A percentile compares a stretch with the other conserved stretches of the same genome.
phyloP scores from a whole-genome alignment of 2,329 filamentous ascomycete genomes.

The Scopulariopsis brevicaulis region DNA sequence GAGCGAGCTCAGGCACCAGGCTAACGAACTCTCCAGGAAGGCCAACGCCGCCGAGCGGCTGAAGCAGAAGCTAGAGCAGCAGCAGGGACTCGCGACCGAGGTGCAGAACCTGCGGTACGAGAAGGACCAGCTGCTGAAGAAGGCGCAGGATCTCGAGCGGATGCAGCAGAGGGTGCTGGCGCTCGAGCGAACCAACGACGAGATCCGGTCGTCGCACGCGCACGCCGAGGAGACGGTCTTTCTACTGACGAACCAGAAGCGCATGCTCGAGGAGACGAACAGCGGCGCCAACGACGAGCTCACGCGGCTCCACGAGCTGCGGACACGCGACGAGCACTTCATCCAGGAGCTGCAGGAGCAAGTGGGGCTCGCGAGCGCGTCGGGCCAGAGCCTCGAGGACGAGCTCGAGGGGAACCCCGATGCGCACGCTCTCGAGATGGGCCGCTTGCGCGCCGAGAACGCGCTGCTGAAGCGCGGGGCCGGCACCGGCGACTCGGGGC shows the following conservation, averaged over 20 bases:
- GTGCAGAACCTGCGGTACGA: constrained; percentile 43
- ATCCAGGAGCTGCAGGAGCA: constrained; percentile 51
- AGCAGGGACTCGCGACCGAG: constrained; percentile 43
- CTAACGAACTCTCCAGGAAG: constrained; percentile 47
- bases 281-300: constrained; percentile 33
- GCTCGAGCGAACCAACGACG: constrained; percentile 20
- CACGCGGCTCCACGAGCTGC: constrained; percentile 31
- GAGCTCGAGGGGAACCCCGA: constrained; percentile 29
- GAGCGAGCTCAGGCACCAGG: constrained; percentile 45
- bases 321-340: constrained; percentile 37
- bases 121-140: constrained; percentile 38
- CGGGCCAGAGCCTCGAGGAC: constrained; percentile 40
- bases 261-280: constrained; percentile 32
- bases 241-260: constrained; percentile 26
- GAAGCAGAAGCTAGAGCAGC: constrained; percentile 47
- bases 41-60: constrained; percentile 52
- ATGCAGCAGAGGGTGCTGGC: constrained; percentile 23
- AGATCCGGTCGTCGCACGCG: constrained; percentile 11
- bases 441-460: constrained; percentile 51
- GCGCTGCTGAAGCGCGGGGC: constrained; percentile 43
- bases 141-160: constrained; percentile 22
- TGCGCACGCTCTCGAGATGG: constrained; percentile 30
- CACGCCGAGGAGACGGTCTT: constrained; percentile 10
- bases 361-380: constrained; percentile 14
- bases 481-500: constrained; percentile 38